A percentile compares a stretch with the other conserved stretches of the same genome.
Conservation (phyloP, 176 grass and related monocot genomes). For the Neostapfia colusana region DNA sequence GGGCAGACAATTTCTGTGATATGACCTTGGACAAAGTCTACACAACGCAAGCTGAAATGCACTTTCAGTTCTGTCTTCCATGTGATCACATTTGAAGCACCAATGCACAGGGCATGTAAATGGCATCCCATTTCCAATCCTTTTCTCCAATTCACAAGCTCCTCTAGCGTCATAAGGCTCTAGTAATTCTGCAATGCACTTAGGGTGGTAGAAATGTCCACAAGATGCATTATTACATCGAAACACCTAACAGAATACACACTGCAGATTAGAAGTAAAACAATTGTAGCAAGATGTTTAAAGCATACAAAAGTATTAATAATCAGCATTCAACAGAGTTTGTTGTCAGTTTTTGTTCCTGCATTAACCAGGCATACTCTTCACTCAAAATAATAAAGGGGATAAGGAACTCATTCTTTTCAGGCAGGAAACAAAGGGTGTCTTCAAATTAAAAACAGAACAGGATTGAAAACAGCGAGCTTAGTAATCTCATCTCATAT, state of each 20-base stretch:
- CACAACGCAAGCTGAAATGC: conserved; percentile 58
- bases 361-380: background rate
- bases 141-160: conserved; percentile 45
- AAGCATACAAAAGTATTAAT: background rate
- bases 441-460: background rate
- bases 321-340: background rate
- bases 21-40: conserved; percentile 68
- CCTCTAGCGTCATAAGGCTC: conserved; percentile 30
- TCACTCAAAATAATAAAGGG: background rate
- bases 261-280: background rate
- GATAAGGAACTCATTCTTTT: background rate
- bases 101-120: conserved; percentile 75
- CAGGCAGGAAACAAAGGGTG: too few species aligned
- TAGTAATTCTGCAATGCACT: conserved; percentile 60
- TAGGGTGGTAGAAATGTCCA: conserved; percentile 83
- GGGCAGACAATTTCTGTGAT: conserved; percentile 74
- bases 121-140: conserved; percentile 51
- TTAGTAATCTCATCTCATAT: background rate
- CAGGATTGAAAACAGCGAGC: background rate
- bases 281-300: background rate
- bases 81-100: conserved; percentile 55
- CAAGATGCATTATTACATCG: conserved; percentile 69
- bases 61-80: conserved; percentile 38
- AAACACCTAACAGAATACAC: conserved; percentile 53
- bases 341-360: background rate